Conservation (phyloP, 2,329 filamentous ascomycete species). For the Stenocarpella maydis region DNA sequence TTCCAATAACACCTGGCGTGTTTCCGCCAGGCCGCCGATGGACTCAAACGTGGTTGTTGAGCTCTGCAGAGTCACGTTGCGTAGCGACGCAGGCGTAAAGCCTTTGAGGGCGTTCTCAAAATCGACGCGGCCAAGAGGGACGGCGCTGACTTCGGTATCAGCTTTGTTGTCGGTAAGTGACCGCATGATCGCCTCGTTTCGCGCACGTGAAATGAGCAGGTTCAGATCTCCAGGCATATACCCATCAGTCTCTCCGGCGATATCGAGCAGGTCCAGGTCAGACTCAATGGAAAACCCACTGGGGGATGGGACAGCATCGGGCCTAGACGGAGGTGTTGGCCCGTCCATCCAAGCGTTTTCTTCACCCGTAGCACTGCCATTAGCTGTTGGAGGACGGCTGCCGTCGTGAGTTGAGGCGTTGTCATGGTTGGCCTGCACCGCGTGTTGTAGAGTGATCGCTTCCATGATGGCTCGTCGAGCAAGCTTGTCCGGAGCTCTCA, state of each 20-base stretch:
- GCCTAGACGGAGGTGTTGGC: conserved; percentile 63
- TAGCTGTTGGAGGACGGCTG: conserved; percentile 65
- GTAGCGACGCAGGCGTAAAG: conserved; percentile 92
- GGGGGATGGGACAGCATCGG: conserved; percentile 44
- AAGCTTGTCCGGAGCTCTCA: conserved; percentile 94
- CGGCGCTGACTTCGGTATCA: conserved; percentile 57
- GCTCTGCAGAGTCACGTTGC: conserved; percentile 92
- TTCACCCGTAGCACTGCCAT: conserved; percentile 60
- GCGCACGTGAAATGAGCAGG: conserved; percentile 83
- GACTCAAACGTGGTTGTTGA: conserved; percentile 92
- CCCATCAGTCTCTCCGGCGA: conserved; percentile 93
- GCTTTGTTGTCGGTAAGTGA: conserved; percentile 66
- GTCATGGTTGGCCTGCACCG: conserved; percentile 49
- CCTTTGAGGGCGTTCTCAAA: conserved; percentile 87
- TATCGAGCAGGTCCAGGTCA: conserved; percentile 87
- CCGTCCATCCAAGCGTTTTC: conserved; percentile 79
- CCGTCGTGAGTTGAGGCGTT: conserved; percentile 50
- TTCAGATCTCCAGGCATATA: conserved; percentile 97
- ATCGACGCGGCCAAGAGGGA: conserved; percentile 76
- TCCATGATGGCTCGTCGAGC: conserved; percentile 85
- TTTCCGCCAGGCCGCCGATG: conserved; percentile 88
- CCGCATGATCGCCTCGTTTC: conserved; percentile 91
- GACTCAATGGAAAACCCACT: conserved; percentile 77
- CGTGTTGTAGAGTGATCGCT: conserved; percentile 71
- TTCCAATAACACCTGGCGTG: conserved; percentile 89